phyloP scores from a whole-genome alignment of 164 flowering plant species.

The Hamamelis virginiana region DNA sequence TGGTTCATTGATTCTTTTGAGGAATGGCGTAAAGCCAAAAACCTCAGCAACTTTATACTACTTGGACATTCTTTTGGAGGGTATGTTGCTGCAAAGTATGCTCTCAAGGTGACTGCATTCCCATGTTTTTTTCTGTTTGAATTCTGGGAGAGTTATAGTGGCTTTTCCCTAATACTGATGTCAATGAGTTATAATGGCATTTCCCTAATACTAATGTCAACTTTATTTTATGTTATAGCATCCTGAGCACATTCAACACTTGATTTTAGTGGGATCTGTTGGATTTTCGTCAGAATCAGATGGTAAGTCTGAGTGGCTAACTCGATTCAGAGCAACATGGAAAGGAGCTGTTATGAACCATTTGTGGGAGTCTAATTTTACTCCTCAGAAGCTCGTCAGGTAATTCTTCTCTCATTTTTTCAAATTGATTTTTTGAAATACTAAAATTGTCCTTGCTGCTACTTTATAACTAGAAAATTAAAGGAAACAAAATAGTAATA shows the following conservation, averaged over 20 bases:
- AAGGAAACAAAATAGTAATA: no score
- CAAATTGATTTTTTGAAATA: background rate
- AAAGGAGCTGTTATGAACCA: slow-evolving; percentile 83
- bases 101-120: slow-evolving; percentile 72
- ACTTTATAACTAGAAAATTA: no score
- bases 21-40: slow-evolving; percentile 96
- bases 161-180: slow-evolving; percentile 9
- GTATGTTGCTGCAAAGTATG: slow-evolving; percentile 95
- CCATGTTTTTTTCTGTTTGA: background rate
- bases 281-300: slow-evolving; percentile 82
- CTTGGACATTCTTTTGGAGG: slow-evolving; percentile 99
- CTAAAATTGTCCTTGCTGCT: no score
- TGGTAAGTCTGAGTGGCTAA: slow-evolving; percentile 55
- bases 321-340: slow-evolving; percentile 78
- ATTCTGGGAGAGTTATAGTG: background rate
- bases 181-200: no score
- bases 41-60: slow-evolving; percentile 80
- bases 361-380: slow-evolving; percentile 94
- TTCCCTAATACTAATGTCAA: no score
- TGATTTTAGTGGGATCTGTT: slow-evolving; percentile 91
- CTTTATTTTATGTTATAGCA: slow-evolving; percentile 46
- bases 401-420: slow-evolving; percentile 15
- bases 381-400: slow-evolving; percentile 89
- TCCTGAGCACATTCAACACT: slow-evolving; percentile 88
- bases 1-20: slow-evolving; percentile 98